Evolutionary conservation across 75 land plant species (phyloP), one percentile per base, ranked within the genome.

Genomic region (Adiantum capillusveneris): DNA sequence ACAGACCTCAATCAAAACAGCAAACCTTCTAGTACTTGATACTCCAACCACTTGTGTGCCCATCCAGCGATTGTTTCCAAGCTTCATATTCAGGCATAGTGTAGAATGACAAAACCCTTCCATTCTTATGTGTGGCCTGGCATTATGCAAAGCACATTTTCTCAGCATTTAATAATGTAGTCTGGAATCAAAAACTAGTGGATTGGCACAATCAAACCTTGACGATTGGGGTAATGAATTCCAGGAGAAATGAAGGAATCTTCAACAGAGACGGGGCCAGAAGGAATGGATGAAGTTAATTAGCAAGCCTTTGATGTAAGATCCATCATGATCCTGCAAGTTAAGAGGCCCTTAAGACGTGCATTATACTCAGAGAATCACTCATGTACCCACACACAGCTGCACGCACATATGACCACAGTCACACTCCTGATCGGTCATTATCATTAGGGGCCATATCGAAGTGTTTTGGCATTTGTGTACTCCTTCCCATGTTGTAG

Each of bases 401-500:
- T 52, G 53, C n/a, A n/a, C n/a, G n/a, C n/a, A n/a, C n/a, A n/a
- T n/a, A n/a, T n/a, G n/a, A n/a, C n/a, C n/a, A n/a, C 37, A 34
- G 18, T 1, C 26, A 6, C 57, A 56, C 14, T 85, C 99, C 99
- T 95, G 96, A 74, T 95, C 98, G 28, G 90, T 89, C 98, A 94
- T 94, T 7, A 94, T 89, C 98, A 94, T 94, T 37, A 88, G 65
- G 57, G 89, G 98, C 99, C 99, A 74, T 95, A 95, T 73, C 99
- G 78, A 26, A 95, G 59, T 3, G 84, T 70, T 54, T 90, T 95
- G 1, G 71, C 70, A 67, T 48, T 84, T 21, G 78, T 78, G 62
- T 95, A 95, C 42, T 74, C 64, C 59, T 86, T 86, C 0, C 77
- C 88, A 29, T 95, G 96, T 79, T 90, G 88, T 44, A 95, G 81